Evolutionary conservation across 495 filamentous ascomycete genomes (phyloP).

Genomic region (Staphylotrichum tortipilum): DNA sequence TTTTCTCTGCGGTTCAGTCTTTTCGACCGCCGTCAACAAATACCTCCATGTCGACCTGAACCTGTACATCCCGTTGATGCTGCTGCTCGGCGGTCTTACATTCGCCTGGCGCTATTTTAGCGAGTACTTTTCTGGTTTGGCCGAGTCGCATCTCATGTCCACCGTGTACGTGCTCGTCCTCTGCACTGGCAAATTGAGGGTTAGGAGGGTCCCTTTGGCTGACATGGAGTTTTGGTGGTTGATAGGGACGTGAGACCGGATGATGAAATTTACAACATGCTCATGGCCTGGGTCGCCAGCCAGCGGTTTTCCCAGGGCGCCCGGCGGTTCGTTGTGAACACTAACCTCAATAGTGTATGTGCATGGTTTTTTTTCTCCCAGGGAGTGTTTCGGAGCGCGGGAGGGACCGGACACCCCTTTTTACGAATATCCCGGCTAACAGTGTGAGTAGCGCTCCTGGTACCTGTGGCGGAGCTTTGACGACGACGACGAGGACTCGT

Average conservation of each 20-base stretch:
- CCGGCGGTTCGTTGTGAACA: slow-evolving; percentile 54
- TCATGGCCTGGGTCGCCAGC: slow-evolving; percentile 61
- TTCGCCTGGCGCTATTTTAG: slow-evolving; percentile 45
- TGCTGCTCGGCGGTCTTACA: slow-evolving; percentile 42
- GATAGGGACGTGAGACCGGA: no score
- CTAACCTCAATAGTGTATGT: slow-evolving; percentile 37
- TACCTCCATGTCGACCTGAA: slow-evolving; percentile 63
- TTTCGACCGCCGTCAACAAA: slow-evolving; percentile 50
- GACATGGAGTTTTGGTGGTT: slow-evolving; percentile 48
- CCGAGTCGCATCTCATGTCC: slow-evolving; percentile 44
- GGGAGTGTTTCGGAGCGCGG: no score
- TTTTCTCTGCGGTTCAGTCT: slow-evolving; percentile 27
- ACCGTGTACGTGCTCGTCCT: no score
- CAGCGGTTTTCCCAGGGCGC: slow-evolving; percentile 50
- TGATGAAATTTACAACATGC: slow-evolving; percentile 60
- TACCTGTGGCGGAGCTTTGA: slow-evolving; percentile 36
- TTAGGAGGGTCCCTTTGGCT: no score
- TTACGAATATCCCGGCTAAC: not conserved
- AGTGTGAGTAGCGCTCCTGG: slow-evolving; percentile 30
- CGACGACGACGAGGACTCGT: slow-evolving; percentile 40
- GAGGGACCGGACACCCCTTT: no score
- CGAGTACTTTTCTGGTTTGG: slow-evolving; percentile 33
- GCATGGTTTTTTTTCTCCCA: no score
- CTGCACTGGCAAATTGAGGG: no score
- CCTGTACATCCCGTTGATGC: slow-evolving; percentile 55